A percentile compares a stretch with the other conserved stretches of the same genome.
Conservation (phyloP, 139 green algal species). For the Coccomyxa sp. region DNA sequence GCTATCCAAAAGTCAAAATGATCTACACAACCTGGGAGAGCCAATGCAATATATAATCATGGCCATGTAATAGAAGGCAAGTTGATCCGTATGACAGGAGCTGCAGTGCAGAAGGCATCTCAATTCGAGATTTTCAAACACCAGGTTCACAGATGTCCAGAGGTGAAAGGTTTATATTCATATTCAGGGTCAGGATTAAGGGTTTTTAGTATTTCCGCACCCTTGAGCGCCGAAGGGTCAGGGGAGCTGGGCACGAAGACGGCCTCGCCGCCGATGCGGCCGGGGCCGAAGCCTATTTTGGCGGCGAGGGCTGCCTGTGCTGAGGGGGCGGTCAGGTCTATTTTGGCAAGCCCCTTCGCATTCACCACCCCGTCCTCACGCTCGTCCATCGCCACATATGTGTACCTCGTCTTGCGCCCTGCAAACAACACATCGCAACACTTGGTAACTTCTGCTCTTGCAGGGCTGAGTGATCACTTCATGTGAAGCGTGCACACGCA, state of each 20-base stretch:
- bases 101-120: too few relatives aligned
- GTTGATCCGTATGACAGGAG: too few relatives aligned
- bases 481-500: background rate
- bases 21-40: too few relatives aligned
- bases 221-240: background rate
- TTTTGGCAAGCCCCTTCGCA: conserved; percentile 50
- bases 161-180: background rate
- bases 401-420: conserved; percentile 26
- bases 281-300: conserved; percentile 34
- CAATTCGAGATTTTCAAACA: too few relatives aligned
- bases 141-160: too few relatives aligned
- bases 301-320: conserved; percentile 23
- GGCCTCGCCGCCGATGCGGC: conserved; percentile 51
- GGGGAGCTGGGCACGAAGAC: conserved; percentile 51
- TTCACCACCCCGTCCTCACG: background rate
- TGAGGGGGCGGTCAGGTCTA: conserved; percentile 37
- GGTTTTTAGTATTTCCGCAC: background rate
- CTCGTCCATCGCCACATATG: conserved; percentile 24
- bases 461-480: background rate
- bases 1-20: too few relatives aligned
- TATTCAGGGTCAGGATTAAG: too few relatives aligned
- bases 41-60: too few relatives aligned
- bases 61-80: too few relatives aligned
- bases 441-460: background rate
- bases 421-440: background rate